Evolutionary conservation across 2,329 filamentous ascomycete genomes (phyloP).

Genomic region (Ascochyta pisi): DNA sequence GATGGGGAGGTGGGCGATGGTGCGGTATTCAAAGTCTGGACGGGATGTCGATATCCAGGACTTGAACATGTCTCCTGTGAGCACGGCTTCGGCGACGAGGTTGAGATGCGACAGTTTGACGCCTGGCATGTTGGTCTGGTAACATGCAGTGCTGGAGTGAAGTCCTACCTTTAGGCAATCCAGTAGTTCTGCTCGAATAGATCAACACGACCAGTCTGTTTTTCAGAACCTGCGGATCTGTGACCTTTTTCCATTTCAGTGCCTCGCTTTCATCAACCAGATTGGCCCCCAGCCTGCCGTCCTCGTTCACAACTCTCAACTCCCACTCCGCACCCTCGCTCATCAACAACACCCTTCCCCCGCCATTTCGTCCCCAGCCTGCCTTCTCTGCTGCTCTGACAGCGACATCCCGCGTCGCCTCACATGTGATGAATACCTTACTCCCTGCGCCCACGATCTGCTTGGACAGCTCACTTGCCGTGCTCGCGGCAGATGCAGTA

Average conservation of each 20-base stretch:
- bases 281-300: slow-evolving; percentile 26
- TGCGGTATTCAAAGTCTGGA: slow-evolving; percentile 46
- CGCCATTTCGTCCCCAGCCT: slow-evolving; percentile 45
- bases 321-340: slow-evolving; percentile 51
- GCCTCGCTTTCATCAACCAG: slow-evolving; percentile 50
- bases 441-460: slow-evolving; percentile 54
- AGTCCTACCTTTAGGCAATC: slow-evolving; percentile 53
- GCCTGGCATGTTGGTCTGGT: slow-evolving; percentile 22
- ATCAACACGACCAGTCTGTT: slow-evolving; percentile 55
- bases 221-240: slow-evolving; percentile 57
- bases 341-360: slow-evolving; percentile 59
- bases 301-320: slow-evolving; percentile 42
- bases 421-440: slow-evolving; percentile 56
- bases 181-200: slow-evolving; percentile 58
- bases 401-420: slow-evolving; percentile 56
- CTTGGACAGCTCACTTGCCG: slow-evolving; percentile 59
- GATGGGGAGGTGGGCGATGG: slow-evolving; percentile 55
- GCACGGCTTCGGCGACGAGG: slow-evolving; percentile 50
- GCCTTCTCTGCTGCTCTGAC: slow-evolving; percentile 59
- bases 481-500: slow-evolving; percentile 60
- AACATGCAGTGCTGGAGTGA: neutral
- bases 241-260: slow-evolving; percentile 62
- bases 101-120: slow-evolving; percentile 55
- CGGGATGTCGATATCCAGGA: slow-evolving; percentile 28
- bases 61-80: slow-evolving; percentile 42